Percentiles rank a stretch among this genome's conserved stretches.
Evolutionary conservation across 257 asterid genomes (phyloP).

Genomic region (Forsythia suspensa): DNA sequence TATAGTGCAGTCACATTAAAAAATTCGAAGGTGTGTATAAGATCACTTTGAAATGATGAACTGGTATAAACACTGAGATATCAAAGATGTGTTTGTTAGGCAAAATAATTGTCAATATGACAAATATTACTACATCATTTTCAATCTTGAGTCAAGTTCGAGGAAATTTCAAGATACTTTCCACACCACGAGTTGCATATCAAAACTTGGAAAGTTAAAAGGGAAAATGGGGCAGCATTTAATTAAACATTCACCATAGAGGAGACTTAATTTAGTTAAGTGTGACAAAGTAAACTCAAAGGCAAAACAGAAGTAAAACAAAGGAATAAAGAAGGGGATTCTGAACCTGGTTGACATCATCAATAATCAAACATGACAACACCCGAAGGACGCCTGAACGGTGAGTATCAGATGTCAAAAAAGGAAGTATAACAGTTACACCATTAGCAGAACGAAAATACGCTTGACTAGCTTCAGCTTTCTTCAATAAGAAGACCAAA

Average conservation of each 20-base stretch:
- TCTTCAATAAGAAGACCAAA: constrained; percentile 82
- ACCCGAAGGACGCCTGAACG: constrained; percentile 89
- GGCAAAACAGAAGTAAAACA: constrained; percentile 7
- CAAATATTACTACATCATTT: constrained; percentile 18
- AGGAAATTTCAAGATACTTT: too few species aligned
- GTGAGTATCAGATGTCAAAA: constrained; percentile 81
- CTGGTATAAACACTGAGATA: neutral
- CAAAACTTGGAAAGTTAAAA: constrained; percentile 5
- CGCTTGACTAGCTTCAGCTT: constrained; percentile 84
- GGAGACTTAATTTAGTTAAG: too few species aligned
- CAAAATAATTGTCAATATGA: neutral
- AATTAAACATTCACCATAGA: too few species aligned
- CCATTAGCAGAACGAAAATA: constrained; percentile 88
- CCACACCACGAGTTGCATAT: neutral
- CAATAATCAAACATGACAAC: constrained; percentile 89
- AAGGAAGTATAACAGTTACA: constrained; percentile 73
- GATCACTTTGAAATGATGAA: neutral
- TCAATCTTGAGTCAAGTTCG: neutral
- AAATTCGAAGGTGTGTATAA: neutral
- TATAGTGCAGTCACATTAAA: neutral
- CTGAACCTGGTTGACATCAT: constrained; percentile 82
- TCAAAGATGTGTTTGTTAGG: neutral
- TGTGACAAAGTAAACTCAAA: neutral
- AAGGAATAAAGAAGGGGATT: neutral
- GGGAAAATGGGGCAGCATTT: too few species aligned